These are phyloP conservation scores for Syzygium jambos DNA, from an alignment of 345 rosid genomes.

Conservation along the genomic window DNA sequence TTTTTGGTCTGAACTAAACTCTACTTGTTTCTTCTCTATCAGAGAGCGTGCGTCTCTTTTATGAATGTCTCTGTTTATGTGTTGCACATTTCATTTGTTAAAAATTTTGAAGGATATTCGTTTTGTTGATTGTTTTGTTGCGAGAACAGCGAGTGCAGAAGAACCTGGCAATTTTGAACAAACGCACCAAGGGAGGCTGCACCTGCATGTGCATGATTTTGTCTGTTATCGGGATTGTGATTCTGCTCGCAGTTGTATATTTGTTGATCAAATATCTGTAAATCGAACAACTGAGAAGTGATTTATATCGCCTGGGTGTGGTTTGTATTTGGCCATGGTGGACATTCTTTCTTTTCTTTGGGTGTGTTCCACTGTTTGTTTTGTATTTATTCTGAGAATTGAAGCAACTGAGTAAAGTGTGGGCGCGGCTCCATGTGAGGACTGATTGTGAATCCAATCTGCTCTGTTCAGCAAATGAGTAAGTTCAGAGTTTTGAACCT, in stretches of 20 bases:
- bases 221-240: constrained; percentile 67
- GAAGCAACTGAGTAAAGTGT: not conserved
- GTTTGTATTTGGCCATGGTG: not conserved
- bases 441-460: not conserved
- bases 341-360: not conserved
- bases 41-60: not conserved
- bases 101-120: not conserved
- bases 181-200: constrained; percentile 87
- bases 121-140: constrained; percentile 8
- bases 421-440: not conserved
- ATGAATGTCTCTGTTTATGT: not conserved
- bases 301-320: not conserved
- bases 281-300: not conserved
- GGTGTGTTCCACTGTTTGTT: not conserved
- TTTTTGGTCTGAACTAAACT: not conserved
- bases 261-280: constrained; percentile 72
- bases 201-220: constrained; percentile 84
- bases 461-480: not conserved
- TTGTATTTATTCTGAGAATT: not conserved
- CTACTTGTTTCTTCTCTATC: not conserved
- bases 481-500: not conserved
- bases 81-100: not conserved
- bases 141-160: constrained; percentile 77
- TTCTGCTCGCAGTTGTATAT: constrained; percentile 58
- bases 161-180: constrained; percentile 82